phyloP scores from a whole-genome alignment of 352 stramenopile species.

The Globisporangium yorkense region DNA sequence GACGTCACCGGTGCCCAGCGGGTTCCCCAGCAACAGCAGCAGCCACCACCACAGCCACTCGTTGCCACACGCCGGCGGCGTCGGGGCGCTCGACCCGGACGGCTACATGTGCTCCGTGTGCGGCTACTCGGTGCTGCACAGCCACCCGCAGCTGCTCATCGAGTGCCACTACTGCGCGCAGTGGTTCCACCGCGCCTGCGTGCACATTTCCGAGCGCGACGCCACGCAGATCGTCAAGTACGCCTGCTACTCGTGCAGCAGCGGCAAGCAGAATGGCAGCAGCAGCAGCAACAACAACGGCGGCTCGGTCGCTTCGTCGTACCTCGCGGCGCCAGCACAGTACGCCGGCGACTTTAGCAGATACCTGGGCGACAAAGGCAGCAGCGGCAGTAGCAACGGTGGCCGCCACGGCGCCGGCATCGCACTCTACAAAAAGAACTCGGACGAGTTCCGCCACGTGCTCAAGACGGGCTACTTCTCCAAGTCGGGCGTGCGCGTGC shows the following conservation, averaged over 20 bases:
- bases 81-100: constrained; percentile 1
- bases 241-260: constrained; percentile 32
- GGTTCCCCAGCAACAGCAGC: neutral
- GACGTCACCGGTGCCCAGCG: neutral
- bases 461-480: constrained; percentile 32
- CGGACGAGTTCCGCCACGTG: constrained; percentile 30
- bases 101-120: constrained; percentile 14
- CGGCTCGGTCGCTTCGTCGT: neutral
- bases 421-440: constrained; percentile 30
- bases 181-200: constrained; percentile 51
- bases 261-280: constrained; percentile 7
- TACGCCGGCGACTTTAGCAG: constrained; percentile 6
- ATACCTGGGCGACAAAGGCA: constrained; percentile 1
- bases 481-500: constrained; percentile 26
- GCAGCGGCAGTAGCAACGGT: neutral
- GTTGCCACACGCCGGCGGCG: neutral
- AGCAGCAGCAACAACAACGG: constrained; percentile 23
- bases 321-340: neutral
- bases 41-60: neutral
- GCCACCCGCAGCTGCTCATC: constrained; percentile 29
- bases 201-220: constrained; percentile 36
- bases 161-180: constrained; percentile 46
- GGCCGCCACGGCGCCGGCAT: too few species aligned
- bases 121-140: constrained; percentile 13
- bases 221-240: constrained; percentile 44